Conservation (phyloP, 257 asterid genomes). For the Plantago elongata region DNA sequence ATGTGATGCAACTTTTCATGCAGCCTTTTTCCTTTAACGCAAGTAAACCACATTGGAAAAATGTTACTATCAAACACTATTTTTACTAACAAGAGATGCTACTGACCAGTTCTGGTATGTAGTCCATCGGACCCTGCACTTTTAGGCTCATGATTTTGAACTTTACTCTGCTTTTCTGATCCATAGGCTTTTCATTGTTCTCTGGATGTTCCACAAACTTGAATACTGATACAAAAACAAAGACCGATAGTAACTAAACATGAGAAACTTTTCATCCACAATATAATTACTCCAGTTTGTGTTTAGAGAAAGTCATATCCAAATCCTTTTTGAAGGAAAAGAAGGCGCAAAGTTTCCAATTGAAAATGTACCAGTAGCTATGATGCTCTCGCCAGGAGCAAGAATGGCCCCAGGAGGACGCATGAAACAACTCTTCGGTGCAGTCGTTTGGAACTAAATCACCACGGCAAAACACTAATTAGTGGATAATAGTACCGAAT, state of each 20-base stretch:
- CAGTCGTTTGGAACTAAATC: constrained; percentile 87
- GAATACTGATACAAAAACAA: constrained; percentile 55
- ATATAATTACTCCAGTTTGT: background rate
- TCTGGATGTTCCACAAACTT: constrained; percentile 95
- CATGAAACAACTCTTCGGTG: constrained; percentile 97
- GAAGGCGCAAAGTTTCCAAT: constrained; percentile 2
- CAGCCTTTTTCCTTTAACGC: background rate
- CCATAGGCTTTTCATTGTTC: constrained; percentile 84
- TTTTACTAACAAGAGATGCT: constrained; percentile 12
- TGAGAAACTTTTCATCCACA: constrained; percentile 8
- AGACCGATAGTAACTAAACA: constrained; percentile 15
- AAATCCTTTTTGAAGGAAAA: background rate
- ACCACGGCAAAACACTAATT: constrained; percentile 24
- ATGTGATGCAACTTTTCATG: too few species aligned
- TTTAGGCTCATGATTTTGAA: constrained; percentile 94
- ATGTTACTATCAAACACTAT: background rate
- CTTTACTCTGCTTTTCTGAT: constrained; percentile 88
- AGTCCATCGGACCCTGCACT: constrained; percentile 84
- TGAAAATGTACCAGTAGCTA: constrained; percentile 73
- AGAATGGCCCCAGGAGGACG: constrained; percentile 96
- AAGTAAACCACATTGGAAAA: background rate
- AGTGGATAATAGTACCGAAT: constrained; percentile 10
- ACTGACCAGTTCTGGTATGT: constrained; percentile 90
- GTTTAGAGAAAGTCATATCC: background rate
- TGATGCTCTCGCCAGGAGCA: constrained; percentile 85